Conservation (phyloP, 192 early-diverging fungal genomes). For the Coemansia sp. region DNA sequence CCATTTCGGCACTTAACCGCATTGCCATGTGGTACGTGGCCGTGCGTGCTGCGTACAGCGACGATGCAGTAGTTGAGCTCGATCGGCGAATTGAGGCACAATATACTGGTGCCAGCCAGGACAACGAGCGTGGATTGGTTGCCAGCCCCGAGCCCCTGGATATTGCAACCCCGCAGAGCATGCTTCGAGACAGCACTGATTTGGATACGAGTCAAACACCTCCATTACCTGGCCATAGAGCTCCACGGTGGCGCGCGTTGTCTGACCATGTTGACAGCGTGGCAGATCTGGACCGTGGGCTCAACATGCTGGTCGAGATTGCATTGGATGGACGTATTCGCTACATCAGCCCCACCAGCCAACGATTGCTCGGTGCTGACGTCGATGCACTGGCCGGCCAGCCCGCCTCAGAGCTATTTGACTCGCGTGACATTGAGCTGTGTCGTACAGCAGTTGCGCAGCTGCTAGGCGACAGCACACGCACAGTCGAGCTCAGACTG, state of each 20-base stretch:
- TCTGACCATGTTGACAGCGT: not conserved
- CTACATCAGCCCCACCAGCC: constrained; percentile 45
- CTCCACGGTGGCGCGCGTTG: not conserved
- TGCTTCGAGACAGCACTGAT: not conserved
- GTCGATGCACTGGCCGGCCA: constrained; percentile 25
- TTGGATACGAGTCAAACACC: no score
- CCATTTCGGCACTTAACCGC: constrained; percentile 48
- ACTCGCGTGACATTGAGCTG: constrained; percentile 13
- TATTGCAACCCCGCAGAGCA: not conserved
- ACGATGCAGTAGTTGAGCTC: constrained; percentile 29
- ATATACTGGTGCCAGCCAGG: not conserved
- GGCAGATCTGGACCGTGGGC: constrained; percentile 24
- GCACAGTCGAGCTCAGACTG: constrained; percentile 39
- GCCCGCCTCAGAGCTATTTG: constrained; percentile 35
- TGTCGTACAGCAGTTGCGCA: constrained; percentile 44
- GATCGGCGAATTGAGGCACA: constrained; percentile 14
- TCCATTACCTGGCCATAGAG: no score
- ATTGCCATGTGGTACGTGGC: constrained; percentile 43
- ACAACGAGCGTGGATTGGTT: not conserved
- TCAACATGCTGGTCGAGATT: constrained; percentile 44
- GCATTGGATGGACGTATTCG: constrained; percentile 40
- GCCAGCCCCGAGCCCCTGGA: not conserved
- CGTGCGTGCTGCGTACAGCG: constrained; percentile 38
- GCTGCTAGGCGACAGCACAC: constrained; percentile 36
- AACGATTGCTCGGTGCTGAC: constrained; percentile 22